Base-by-base conservation (phyloP, 2,329 filamentous ascomycete species). In the Furcasterigmium sp. region DNA sequence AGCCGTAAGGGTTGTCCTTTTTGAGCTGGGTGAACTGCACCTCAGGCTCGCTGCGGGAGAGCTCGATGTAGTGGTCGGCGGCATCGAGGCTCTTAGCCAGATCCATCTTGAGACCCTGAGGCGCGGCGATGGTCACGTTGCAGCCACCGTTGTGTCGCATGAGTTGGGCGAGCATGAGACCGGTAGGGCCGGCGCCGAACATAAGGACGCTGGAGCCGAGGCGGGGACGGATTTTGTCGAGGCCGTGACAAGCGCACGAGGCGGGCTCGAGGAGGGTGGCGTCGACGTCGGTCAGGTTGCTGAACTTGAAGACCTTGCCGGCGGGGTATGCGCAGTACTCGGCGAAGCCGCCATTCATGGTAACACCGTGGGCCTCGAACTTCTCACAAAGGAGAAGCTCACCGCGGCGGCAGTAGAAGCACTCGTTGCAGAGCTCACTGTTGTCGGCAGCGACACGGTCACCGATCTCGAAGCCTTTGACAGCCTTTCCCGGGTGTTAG, bases 371-470 rank as follows among this genome's bases (percentile, higher is more conserved):
- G 17, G 79, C 80, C 51, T 80, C 74, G 61, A 84, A 82, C 52
- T 84, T 73, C 62, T 85, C 82, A 60, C 84, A 88, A 44, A 86
- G 75, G 37, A 87, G 65, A 23, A 78, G 71, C 57, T 86, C 74
- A 41, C 83, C 82, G 44, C 81, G 77, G 50, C 79, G 77, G 67
- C 84, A 87, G 68, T 86, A 85, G 71, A 84, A 85, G 67, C 84
- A 87, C 61, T 82, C 76, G 39, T 77, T 78, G 62, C 84, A 87
- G 35, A 85, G 75, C 59, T 86, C 77, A 14, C 77, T 76, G 59
- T 82, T 81, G 54, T 81, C 78, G 28, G 76, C 79, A 45, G 76
- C 78, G 26, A 86, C 81, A 37, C 80, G 76, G 54, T 84, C 79
- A 43, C 81, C 80, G 43, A 85, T 56, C 39, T 71, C 55, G 62